Base-by-base conservation (phyloP, 176 grass and related monocot genomes). In the Canna indica region DNA sequence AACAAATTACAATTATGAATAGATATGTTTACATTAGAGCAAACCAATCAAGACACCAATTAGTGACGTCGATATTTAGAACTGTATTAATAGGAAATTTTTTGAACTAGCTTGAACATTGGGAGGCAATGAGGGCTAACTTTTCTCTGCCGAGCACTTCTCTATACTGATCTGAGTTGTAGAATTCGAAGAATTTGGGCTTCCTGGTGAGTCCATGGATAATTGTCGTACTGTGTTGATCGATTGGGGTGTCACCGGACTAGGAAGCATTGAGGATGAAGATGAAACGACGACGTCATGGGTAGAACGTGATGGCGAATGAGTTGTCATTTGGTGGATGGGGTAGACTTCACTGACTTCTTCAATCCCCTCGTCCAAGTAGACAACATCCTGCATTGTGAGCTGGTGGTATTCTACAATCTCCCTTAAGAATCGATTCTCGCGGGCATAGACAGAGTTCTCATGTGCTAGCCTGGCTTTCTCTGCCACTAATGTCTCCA, bases 351-450 rank as follows among this genome's bases (percentile, higher is more conserved):
- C 36, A 1, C 33, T 27, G 5, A 45, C 74, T 33, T 83, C 83
- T 31, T 70, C 69, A 36, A 73, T 79, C 44, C 83, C 67, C 16
- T 83, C 83, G 58, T 88, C 77, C 35, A 96, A 82, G 44, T 70
- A 57, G 70, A 86, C 83, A 9, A 88, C 85, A 69, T 84, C 84
- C 71, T 90, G 78, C 71, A 89, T 87, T 73, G 81, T 91, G 59
- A 96, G 88, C 75, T 91, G 91, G 75, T 96, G 83, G 76, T 76
- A 91, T 41, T 96, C 88, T 59, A 96, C 81, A 75, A 96, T 88
- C 79, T 96, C 91, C 30, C 85, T 80, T 9, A 96, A 81, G 83
- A 91, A 96, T 11, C 88, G 67, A 65, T 96, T 96, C 83, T 96
- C 91, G 53, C 81, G 84, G 42, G 88, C 76, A 64, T 91, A 96